Base-by-base conservation (phyloP, 192 early-diverging fungal genomes). In the Backusella luteola region DNA sequence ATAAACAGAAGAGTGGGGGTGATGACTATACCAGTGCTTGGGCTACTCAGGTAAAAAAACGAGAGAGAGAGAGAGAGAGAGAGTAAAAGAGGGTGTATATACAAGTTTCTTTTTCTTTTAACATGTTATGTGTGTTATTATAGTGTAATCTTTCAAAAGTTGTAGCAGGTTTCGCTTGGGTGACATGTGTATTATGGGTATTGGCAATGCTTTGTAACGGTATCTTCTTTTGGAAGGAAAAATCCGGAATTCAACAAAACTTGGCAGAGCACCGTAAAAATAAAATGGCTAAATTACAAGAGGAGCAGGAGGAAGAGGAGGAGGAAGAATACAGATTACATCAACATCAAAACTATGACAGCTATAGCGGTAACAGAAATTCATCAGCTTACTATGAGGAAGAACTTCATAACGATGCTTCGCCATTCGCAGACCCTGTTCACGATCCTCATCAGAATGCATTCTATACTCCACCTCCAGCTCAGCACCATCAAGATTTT, bases 141-240 rank as follows among this genome's bases (percentile, higher is more conserved):
- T 74, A 81, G 80, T 81, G 80, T 42, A 77, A 78, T 67, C 67
- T 67, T 34, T 71, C 68, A 6, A 77, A 74, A 67, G 73, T 69
- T 41, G 53, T 35, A 19, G 76, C 73, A 15, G 76, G 41, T 14
- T 75, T 81, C 46, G 69, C 80, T 2, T 81, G 80, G 80, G 44
- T 77, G 14, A 75, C 69, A 23, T 78, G 76, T 49, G 34, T 81
- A 7, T 66, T 75, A 23, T 81, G 80, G 80, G 1, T 81, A 19
- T 68, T 49, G 32, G 44, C 73, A 34, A 38, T 77, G 14, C 26
- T 70, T 26, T 46, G 67, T 23, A 73, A 68, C 1, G 52, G 36
- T 17, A 56, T 81, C 11, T 66, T 75, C 23, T 74, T 81, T 39
- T 81, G 77, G 73, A 78, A 59, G 26, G 80, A 81, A 56, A 81